phyloP scores from a whole-genome alignment of 2,329 filamentous ascomycete genomes.

The Laburnicola sp. region DNA sequence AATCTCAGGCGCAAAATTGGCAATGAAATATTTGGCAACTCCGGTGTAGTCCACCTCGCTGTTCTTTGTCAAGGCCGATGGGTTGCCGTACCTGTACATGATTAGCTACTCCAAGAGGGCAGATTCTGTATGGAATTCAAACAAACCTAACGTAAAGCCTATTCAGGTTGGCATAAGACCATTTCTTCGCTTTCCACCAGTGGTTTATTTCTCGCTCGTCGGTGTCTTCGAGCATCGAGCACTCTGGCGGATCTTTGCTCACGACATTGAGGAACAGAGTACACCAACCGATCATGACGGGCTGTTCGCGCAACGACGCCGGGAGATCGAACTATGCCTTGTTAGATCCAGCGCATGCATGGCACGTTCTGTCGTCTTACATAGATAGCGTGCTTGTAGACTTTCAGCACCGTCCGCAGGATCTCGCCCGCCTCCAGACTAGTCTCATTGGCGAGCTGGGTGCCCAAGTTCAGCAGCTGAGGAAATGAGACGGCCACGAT shows the following conservation, averaged over 20 bases:
- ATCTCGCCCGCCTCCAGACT: constrained; percentile 96
- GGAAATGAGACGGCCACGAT: constrained; percentile 93
- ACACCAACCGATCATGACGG: constrained; percentile 92
- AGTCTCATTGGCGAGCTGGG: constrained; percentile 84
- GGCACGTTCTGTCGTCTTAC: constrained; percentile 57
- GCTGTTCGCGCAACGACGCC: constrained; percentile 73
- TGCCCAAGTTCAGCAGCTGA: constrained; percentile 81
- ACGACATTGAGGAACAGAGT: constrained; percentile 91
- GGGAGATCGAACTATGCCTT: constrained; percentile 77
- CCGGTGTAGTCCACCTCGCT: constrained; percentile 76
- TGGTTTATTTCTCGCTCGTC: constrained; percentile 90
- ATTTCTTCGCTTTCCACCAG: constrained; percentile 99
- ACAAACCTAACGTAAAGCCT: constrained; percentile 85
- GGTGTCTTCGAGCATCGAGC: constrained; percentile 75
- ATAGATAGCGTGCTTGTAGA: constrained; percentile 98
- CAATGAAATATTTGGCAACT: constrained; percentile 88
- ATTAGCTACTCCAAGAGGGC: constrained; percentile 18
- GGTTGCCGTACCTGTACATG: constrained; percentile 82
- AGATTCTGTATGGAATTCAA: neutral
- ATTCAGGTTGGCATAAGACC: constrained; percentile 98
- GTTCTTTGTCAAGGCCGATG: constrained; percentile 69
- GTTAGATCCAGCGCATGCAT: constrained; percentile 28
- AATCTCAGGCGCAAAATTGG: constrained; percentile 91
- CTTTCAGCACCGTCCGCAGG: constrained; percentile 91
- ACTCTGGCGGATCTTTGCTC: constrained; percentile 77